A percentile compares a stretch with the other conserved stretches of the same genome.
Evolutionary conservation across 441 rosid genomes (phyloP).

Genomic region (Euphorbia schlechtendalii): DNA sequence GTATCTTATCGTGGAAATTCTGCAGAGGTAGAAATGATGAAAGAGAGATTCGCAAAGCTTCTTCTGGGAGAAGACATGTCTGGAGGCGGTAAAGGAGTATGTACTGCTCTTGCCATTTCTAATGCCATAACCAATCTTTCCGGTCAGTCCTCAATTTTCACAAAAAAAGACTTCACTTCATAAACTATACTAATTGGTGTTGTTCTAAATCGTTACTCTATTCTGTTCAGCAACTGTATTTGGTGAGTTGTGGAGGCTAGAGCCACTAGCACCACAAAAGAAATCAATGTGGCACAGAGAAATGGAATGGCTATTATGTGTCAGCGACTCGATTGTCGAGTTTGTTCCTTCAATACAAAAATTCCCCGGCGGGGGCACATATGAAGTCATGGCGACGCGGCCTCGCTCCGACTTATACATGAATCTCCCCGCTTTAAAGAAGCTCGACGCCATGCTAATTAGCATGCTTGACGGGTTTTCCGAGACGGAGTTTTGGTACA

Average conservation of each 20-base stretch:
- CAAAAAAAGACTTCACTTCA: no score
- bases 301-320: slow-evolving; percentile 87
- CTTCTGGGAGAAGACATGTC: slow-evolving; percentile 98
- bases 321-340: slow-evolving; percentile 88
- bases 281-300: slow-evolving; percentile 95
- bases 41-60: slow-evolving; percentile 93
- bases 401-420: slow-evolving; percentile 81
- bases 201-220: neutral
- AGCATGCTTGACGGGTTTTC: slow-evolving; percentile 70
- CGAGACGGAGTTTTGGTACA: slow-evolving; percentile 80
- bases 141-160: slow-evolving; percentile 31
- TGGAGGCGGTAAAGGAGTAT: slow-evolving; percentile 95
- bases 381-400: slow-evolving; percentile 83
- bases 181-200: no score
- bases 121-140: slow-evolving; percentile 96
- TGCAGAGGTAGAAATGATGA: slow-evolving; percentile 90
- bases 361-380: slow-evolving; percentile 91
- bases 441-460: slow-evolving; percentile 86
- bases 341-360: slow-evolving; percentile 89
- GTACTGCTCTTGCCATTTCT: slow-evolving; percentile 93
- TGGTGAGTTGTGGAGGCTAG: slow-evolving; percentile 95
- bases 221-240: slow-evolving; percentile 68
- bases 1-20: neutral
- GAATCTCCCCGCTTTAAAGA: slow-evolving; percentile 91
- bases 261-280: slow-evolving; percentile 75